Evolutionary conservation across 2,329 filamentous ascomycete genomes (phyloP).

Genomic region (Pestalotiopsis sp.): DNA sequence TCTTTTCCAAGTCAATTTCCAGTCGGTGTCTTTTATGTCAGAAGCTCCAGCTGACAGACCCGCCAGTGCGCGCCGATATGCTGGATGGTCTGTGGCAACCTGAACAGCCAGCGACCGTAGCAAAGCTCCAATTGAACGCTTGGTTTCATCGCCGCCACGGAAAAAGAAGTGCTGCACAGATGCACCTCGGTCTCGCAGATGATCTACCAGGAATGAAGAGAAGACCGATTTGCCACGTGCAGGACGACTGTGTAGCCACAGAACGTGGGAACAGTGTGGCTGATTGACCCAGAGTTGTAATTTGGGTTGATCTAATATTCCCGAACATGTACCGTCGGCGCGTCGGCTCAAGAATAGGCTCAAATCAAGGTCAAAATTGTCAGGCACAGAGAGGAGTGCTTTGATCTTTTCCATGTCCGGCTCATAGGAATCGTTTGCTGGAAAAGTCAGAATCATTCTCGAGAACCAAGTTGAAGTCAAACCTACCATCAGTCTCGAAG

Average conservation of each 20-base stretch:
- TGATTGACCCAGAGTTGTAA: conserved; percentile 5
- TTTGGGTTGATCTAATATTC: conserved; percentile 13
- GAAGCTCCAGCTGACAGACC: not conserved
- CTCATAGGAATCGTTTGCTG: not conserved
- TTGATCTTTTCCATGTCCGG: conserved; percentile 6
- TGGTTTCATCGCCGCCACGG: conserved; percentile 13
- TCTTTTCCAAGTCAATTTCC: conserved; percentile 18
- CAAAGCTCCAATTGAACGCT: conserved; percentile 11
- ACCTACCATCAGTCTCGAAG: not conserved
- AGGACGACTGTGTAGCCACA: conserved; percentile 19
- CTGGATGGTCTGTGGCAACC: conserved; percentile 7
- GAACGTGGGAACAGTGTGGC: conserved; percentile 3
- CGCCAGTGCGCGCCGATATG: conserved; percentile 5
- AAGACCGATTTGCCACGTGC: conserved; percentile 19
- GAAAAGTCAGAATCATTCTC: not conserved
- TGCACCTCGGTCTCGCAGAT: conserved; percentile 11
- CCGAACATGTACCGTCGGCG: conserved; percentile 16
- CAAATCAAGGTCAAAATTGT: conserved; percentile 12
- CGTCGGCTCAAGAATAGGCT: conserved; percentile 10
- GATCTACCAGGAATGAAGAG: conserved; percentile 16
- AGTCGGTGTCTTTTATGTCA: conserved; percentile 12
- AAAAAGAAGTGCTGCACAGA: conserved; percentile 19
- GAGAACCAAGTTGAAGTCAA: not conserved
- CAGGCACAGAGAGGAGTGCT: not conserved
- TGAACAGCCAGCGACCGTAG: conserved; percentile 12